phyloP scores from a whole-genome alignment of 2,329 filamentous ascomycete genomes.

The Rachicladosporium sp. region DNA sequence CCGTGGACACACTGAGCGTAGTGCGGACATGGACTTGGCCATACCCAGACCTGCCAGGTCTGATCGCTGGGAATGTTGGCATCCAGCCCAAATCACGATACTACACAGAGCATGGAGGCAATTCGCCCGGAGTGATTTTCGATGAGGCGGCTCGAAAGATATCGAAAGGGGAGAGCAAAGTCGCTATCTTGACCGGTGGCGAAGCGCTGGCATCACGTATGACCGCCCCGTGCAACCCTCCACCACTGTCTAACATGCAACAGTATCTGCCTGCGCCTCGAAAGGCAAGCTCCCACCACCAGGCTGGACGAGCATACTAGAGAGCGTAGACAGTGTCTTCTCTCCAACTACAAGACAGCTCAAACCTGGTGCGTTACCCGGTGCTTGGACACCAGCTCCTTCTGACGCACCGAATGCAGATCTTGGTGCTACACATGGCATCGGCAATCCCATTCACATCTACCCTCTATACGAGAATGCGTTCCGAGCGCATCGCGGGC shows the following conservation, averaged over 20 bases:
- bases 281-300: slow-evolving; percentile 44
- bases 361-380: slow-evolving; percentile 11
- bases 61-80: slow-evolving; percentile 39
- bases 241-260: background rate
- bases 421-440: slow-evolving; percentile 42
- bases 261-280: slow-evolving; percentile 42
- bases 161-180: slow-evolving; percentile 37
- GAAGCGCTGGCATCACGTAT: slow-evolving; percentile 51
- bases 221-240: slow-evolving; percentile 7
- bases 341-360: slow-evolving; percentile 38
- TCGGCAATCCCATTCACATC: slow-evolving; percentile 53
- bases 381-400: slow-evolving; percentile 2
- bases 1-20: slow-evolving; percentile 47
- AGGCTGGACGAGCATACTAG: slow-evolving; percentile 43
- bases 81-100: slow-evolving; percentile 36
- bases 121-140: slow-evolving; percentile 49
- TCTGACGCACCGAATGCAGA: slow-evolving; percentile 26
- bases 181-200: slow-evolving; percentile 50
- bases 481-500: slow-evolving; percentile 44
- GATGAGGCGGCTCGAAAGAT: slow-evolving; percentile 51
- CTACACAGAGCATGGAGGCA: slow-evolving; percentile 49
- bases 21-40: slow-evolving; percentile 56
- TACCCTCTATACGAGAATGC: slow-evolving; percentile 57
- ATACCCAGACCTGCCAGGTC: slow-evolving; percentile 45
- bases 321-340: slow-evolving; percentile 37